Base-by-base conservation (phyloP, 1,284 basidiomycete species). In the Ganoderma lingzhi region DNA sequence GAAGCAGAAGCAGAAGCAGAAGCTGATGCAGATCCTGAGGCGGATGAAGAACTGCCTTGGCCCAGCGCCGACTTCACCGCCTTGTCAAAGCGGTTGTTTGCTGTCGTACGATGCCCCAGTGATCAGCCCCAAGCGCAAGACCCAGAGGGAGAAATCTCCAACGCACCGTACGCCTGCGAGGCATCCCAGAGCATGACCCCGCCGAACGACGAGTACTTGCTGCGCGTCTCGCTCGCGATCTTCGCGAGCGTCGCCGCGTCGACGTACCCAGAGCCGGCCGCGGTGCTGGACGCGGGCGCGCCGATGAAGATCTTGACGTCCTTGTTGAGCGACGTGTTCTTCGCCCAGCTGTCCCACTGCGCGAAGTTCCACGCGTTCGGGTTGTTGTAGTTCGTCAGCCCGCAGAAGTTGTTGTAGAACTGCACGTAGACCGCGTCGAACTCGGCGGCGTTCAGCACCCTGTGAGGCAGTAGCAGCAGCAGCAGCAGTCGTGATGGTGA, bases 171-270 rank as follows among this genome's bases (percentile, higher is more conserved):
- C 3, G 89, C 88, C 76, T 89, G 87, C 3, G 87, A 89, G 0
- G 84, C 86, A 73, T 91, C 89, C 90, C 89, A 86, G 63, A 91
- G 80, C 90, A 92, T 92, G 23, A 90, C 82, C 45, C 90, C 90
- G 12, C 90, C 90, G 76, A 92, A 92, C 23, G 88, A 90, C 10
- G 88, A 86, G 75, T 85, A 92, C 68, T 84, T 77, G 17, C 80
- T 74, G 59, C 84, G 83, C 3, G 84, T 87, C 66, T 82, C 73
- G 55, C 79, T 73, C 9, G 85, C 82, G 66, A 89, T 85, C 61
- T 74, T 78, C 3, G 80, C 82, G 42, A 91, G 79, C 2, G 84
- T 84, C 15, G 79, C 78, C 6, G 84, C 80, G 66, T 82, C 81
- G 55, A 88, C 86, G 73, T 85, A 90, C 10, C 89, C 89, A 4